Base-by-base conservation (phyloP, 192 early-diverging fungal species). In the Coemansia sp. region DNA sequence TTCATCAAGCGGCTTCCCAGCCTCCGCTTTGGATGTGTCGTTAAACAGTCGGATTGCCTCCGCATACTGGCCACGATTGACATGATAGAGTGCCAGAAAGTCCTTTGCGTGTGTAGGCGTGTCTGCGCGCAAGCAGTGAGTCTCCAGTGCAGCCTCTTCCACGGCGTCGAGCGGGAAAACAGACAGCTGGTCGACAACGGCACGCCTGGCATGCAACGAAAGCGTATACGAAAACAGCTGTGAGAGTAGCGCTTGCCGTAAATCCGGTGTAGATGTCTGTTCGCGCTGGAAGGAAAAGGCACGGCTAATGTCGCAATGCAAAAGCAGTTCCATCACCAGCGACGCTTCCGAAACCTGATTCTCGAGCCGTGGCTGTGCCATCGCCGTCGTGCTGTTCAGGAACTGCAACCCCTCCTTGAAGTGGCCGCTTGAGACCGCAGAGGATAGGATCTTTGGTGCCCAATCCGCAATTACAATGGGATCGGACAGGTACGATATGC, bases 201-300 rank as follows among this genome's bases (percentile, higher is more conserved):
- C 43, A 41, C 71, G 70, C 7, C 48, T 57, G 2, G 70, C 45
- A 8, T 61, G 22, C 13, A 66, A 22, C 34, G 74, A 71, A 14
- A 83, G 61, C 8, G 69, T 66, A 73, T 73, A 79, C 13, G 38
- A 63, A 65, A 75, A 69, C 63, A 83, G 52, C 57, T 79, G 81
- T 13, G 66, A 59, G n/a, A 83, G 66, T 22, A 83, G 60, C 41
- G 60, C 56, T 20, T 61, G 54, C 7, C 79, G 73, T 19, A 81
- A 66, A 15, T 63, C 71, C 2, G 65, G 56, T 13, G 13, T 20
- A 2, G 59, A 46, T 33, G 54, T 56, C 17, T 45, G 20, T 3
- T 55, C 59, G 11, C 81, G 69, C 65, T 83, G 81, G 57, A 83
- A 83, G 25, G 38, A 42, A 41, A 83, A 83, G 4, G 81, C 81